phyloP scores from a whole-genome alignment of 768 basidiomycete genomes.

The Phylloporus scabripes region DNA sequence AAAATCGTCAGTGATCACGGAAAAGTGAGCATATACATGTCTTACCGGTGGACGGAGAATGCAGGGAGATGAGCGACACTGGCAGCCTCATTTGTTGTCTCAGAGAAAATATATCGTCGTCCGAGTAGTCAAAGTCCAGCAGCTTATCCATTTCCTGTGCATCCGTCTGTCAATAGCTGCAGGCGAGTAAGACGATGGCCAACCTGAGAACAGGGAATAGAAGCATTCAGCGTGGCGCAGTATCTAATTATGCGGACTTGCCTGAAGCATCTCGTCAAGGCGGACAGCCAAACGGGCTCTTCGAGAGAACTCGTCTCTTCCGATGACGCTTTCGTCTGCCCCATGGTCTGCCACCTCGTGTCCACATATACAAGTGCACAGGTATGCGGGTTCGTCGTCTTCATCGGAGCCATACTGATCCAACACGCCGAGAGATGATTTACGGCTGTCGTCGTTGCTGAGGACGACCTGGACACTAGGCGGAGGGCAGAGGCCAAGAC shows the following conservation, averaged over 20 bases:
- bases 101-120: constrained; percentile 63
- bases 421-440: constrained; percentile 47
- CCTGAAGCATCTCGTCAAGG: constrained; percentile 79
- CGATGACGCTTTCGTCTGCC: constrained; percentile 53
- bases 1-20: constrained; percentile 2
- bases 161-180: constrained; percentile 8
- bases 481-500: constrained; percentile 66
- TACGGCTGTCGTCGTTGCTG: constrained; percentile 39
- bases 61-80: constrained; percentile 45
- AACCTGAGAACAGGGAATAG: constrained; percentile 17
- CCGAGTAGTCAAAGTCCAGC: constrained; percentile 72
- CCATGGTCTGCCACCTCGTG: constrained; percentile 62
- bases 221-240: constrained; percentile 12
- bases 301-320: constrained; percentile 61
- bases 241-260: constrained; percentile 25
- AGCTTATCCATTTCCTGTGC: constrained; percentile 67
- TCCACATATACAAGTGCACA: constrained; percentile 62
- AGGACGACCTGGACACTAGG: constrained; percentile 52
- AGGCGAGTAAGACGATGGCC: constrained; percentile 14
- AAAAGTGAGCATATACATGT: neutral
- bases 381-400: constrained; percentile 51
- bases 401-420: constrained; percentile 70
- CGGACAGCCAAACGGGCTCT: constrained; percentile 70
- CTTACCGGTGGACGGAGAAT: constrained; percentile 51
- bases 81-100: constrained; percentile 64